Evolutionary conservation across 208 protist species (phyloP), one percentile per base, ranked within the genome.

Genomic region (Crithidia brevicula): DNA sequence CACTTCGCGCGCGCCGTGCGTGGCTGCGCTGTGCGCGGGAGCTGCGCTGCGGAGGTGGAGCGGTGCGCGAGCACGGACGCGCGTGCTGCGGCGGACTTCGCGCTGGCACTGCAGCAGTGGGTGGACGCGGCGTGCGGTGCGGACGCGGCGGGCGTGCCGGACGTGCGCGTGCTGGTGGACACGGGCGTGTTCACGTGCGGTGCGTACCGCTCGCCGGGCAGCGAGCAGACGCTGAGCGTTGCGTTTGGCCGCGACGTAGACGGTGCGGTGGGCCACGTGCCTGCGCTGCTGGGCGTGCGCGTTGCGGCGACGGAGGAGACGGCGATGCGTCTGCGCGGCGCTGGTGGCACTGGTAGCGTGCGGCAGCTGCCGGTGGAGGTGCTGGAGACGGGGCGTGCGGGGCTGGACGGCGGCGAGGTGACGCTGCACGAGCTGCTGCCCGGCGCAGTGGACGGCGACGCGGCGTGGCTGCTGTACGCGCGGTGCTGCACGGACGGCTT

Each of bases 241-340:
- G 64, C 67, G 20, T 36, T 66, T 7, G 74, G 79, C 53, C 74
- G 74, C 54, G 67, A 82, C 56, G 51, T 66, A 42, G 33, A 65
- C 31, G 56, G 59, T 34, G 49, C 49, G 18, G 28, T 85, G 46
- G 69, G 74, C 46, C 36, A 57, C 28, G 47, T 82, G 28, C 71
- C 72, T n/a, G 60, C 31, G n/a, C 34, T 16, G 56, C 53, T 73
- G 42, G 74, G 74, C 25, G 71, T 64, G 50, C 43, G 42, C 50
- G 60, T 77, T 15, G 74, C 65, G 43, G 46, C 74, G 60, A 79
- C 74, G 51, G 79, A 80, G 69, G 79, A 81, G 40, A 84, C 79
- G 45, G 68, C 53, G 43, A 30, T 72, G 69, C 73, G 71, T 22
- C 51, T 84, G 74, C 64, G 72, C 38, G 64, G 46, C 33, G 18